These are phyloP conservation scores for Aureoboletus auriporus DNA, from an alignment of 768 basidiomycete species.

Conservation along the genomic window DNA sequence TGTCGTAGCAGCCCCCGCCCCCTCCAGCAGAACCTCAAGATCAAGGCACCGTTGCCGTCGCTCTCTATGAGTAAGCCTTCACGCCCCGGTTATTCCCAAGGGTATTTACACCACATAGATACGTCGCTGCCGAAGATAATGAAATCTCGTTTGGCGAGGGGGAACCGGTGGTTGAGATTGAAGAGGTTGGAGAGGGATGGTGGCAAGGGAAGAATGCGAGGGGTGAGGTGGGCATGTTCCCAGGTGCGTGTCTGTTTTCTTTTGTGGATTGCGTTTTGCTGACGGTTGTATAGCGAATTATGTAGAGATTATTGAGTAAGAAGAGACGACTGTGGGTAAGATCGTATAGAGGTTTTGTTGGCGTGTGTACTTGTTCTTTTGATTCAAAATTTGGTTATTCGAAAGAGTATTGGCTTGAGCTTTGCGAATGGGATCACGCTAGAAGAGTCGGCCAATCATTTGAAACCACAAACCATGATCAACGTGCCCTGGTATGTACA, in stretches of 20 bases:
- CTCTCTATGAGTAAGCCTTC: conserved; percentile 63
- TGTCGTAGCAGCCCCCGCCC: conserved; percentile 33
- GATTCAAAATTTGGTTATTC: no score
- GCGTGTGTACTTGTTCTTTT: no score
- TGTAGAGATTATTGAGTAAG: conserved; percentile 14
- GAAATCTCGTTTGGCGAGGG: conserved; percentile 84
- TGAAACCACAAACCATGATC: no score
- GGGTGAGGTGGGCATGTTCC: conserved; percentile 68
- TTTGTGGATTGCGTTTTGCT: background rate
- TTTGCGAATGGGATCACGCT: no score
- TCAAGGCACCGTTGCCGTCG: conserved; percentile 57
- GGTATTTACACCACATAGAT: conserved; percentile 42
- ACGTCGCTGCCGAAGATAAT: conserved; percentile 89
- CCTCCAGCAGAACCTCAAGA: conserved; percentile 41
- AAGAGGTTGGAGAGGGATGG: conserved; percentile 85
- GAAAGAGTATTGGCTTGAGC: no score
- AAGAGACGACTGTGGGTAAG: background rate
- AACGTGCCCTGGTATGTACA: no score
- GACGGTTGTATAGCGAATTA: conserved; percentile 12
- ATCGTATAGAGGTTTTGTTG: no score
- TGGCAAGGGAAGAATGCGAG: conserved; percentile 65
- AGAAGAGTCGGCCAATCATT: no score
- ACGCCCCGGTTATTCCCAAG: background rate
- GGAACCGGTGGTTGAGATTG: conserved; percentile 73
- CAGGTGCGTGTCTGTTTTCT: conserved; percentile 45